Evolutionary conservation across 192 early-diverging fungal genomes (phyloP).

Genomic region (Martensiomyces pterosporus): DNA sequence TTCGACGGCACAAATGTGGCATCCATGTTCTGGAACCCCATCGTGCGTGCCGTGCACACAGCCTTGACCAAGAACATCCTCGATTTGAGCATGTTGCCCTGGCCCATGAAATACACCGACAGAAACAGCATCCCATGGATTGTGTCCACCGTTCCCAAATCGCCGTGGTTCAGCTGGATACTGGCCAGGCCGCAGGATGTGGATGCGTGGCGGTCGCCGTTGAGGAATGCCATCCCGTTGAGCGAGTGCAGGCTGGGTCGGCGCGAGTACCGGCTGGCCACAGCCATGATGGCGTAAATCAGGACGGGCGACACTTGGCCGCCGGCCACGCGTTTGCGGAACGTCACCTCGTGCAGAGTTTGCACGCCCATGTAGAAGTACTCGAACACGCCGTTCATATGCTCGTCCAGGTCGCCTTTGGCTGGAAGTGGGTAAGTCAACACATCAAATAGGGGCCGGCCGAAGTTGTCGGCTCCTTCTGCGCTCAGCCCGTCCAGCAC

Average conservation of each 20-base stretch:
- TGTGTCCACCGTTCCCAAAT: slow-evolving; percentile 32
- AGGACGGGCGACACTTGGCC: slow-evolving; percentile 43
- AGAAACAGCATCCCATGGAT: slow-evolving; percentile 49
- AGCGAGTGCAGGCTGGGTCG: slow-evolving; percentile 48
- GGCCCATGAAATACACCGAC: slow-evolving; percentile 51
- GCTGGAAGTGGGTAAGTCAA: slow-evolving; percentile 28
- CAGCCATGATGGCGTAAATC: slow-evolving; percentile 47
- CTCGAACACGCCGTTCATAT: slow-evolving; percentile 47
- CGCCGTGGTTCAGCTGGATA: slow-evolving; percentile 43
- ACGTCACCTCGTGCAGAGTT: slow-evolving; percentile 40
- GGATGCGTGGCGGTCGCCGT: slow-evolving; percentile 46
- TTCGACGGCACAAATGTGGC: slow-evolving; percentile 39
- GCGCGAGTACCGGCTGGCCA: slow-evolving; percentile 49
- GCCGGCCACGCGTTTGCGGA: slow-evolving; percentile 22
- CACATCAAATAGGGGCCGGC: slow-evolving; percentile 38
- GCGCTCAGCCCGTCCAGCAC: slow-evolving; percentile 36
- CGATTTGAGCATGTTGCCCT: slow-evolving; percentile 52
- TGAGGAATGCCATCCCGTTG: slow-evolving; percentile 49
- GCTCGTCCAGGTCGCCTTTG: slow-evolving; percentile 32
- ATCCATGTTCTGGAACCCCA: slow-evolving; percentile 48
- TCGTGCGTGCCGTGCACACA: slow-evolving; percentile 43
- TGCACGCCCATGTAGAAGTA: slow-evolving; percentile 51
- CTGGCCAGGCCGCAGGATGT: slow-evolving; percentile 42
- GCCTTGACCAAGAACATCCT: slow-evolving; percentile 51
- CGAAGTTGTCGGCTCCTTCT: slow-evolving; percentile 40